Conservation (phyloP, 2,329 filamentous ascomycete species). For the Fusarium incarnatum region DNA sequence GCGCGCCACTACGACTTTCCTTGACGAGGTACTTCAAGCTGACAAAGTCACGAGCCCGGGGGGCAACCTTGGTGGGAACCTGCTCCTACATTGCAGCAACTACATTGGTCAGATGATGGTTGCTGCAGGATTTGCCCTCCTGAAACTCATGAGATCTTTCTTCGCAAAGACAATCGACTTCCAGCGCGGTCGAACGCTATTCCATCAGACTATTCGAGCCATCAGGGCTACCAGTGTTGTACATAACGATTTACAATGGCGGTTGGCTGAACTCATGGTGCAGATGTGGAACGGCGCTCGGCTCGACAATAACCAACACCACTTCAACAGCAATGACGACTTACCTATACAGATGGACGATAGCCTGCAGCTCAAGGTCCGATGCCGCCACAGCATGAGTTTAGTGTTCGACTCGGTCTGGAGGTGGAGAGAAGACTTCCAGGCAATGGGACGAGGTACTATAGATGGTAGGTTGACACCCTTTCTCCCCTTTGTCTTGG, state of each 20-base stretch:
- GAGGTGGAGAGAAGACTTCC: constrained; percentile 85
- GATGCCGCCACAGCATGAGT: constrained; percentile 86
- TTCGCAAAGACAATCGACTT: constrained; percentile 79
- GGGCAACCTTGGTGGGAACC: constrained; percentile 60
- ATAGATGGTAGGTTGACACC: constrained; percentile 72
- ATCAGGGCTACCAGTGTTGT: constrained; percentile 80
- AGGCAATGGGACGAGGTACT: constrained; percentile 75
- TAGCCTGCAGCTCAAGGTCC: constrained; percentile 82
- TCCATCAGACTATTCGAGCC: constrained; percentile 76
- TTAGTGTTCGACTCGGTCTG: constrained; percentile 87
- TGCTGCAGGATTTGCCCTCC: constrained; percentile 80
- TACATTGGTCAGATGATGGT: constrained; percentile 89
- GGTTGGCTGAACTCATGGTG: constrained; percentile 85
- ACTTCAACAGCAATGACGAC: constrained; percentile 62
- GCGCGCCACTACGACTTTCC: constrained; percentile 75
- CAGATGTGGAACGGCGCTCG: constrained; percentile 85
- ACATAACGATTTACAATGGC: constrained; percentile 82
- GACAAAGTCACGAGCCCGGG: constrained; percentile 61
- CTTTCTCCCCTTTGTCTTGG: constrained; percentile 27
- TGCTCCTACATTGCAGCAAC: constrained; percentile 75
- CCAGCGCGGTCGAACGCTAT: constrained; percentile 73
- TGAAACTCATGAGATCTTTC: constrained; percentile 82
- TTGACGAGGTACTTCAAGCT: constrained; percentile 72
- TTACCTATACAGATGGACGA: constrained; percentile 70
- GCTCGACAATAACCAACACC: constrained; percentile 60